Conservation (phyloP, 768 basidiomycete genomes). For the Asterophora lycoperdoides region DNA sequence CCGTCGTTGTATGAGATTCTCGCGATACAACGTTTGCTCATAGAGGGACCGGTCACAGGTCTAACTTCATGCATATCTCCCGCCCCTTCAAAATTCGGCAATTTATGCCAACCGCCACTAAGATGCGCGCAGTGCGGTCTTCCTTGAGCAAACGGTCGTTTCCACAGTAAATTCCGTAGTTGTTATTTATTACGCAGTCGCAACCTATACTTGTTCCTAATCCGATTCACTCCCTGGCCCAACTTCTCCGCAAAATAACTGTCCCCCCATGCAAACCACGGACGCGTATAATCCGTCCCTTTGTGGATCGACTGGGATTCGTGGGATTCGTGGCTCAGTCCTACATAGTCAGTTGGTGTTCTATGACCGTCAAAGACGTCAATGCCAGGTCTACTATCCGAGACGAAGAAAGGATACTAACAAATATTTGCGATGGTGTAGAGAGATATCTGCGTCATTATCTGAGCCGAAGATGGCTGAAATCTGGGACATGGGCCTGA, state of each 20-base stretch:
- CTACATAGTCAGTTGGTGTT: slow-evolving; percentile 70
- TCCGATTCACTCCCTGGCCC: slow-evolving; percentile 49
- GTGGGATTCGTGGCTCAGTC: slow-evolving; percentile 76
- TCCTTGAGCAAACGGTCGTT: background rate
- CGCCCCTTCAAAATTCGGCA: background rate
- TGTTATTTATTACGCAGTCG: background rate
- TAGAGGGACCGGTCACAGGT: too few relatives aligned
- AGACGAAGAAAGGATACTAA: slow-evolving; percentile 8
- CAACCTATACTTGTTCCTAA: background rate
- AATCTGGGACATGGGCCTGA: slow-evolving; percentile 78
- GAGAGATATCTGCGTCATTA: slow-evolving; percentile 66
- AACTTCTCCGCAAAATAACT: slow-evolving; percentile 84
- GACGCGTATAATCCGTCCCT: slow-evolving; percentile 53
- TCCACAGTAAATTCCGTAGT: slow-evolving; percentile 11
- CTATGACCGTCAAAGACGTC: slow-evolving; percentile 28
- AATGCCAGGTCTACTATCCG: background rate
- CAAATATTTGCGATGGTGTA: slow-evolving; percentile 68
- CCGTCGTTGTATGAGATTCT: too few relatives aligned
- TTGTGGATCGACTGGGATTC: slow-evolving; percentile 68
- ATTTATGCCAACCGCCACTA: background rate
- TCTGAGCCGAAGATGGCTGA: slow-evolving; percentile 72
- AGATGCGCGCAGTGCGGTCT: background rate
- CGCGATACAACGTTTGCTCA: too few relatives aligned
- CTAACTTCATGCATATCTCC: too few relatives aligned
- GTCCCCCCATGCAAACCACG: slow-evolving; percentile 84